phyloP scores from a whole-genome alignment of 78 protist genomes.

The Dictyostelium intermedium region DNA sequence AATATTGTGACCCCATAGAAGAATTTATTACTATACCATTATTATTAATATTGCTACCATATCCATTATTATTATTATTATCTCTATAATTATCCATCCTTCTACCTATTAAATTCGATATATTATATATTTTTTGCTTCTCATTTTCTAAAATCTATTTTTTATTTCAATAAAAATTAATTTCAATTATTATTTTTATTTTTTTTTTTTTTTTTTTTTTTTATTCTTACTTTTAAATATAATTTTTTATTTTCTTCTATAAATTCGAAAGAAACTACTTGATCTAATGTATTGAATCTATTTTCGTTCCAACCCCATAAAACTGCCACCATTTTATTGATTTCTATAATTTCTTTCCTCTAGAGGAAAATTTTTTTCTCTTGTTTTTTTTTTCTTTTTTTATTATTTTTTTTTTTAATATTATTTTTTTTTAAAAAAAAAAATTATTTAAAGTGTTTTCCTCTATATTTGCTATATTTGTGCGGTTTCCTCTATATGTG shows the following conservation, averaged over 20 bases:
- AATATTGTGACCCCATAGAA: background rate
- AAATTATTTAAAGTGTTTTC: background rate
- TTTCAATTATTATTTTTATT: background rate
- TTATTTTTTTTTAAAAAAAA: no score
- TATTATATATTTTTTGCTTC: background rate
- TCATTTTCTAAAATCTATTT: background rate
- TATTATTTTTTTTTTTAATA: no score
- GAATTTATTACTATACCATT: background rate
- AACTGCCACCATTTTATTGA: background rate
- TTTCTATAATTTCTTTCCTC: background rate
- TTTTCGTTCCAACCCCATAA: conserved; percentile 21
- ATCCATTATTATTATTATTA: background rate
- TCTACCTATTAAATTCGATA: conserved; percentile 8
- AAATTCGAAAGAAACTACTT: background rate
- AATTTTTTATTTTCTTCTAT: conserved; percentile 22
- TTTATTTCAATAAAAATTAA: background rate
- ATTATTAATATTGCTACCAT: background rate
- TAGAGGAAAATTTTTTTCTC: background rate
- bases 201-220: background rate
- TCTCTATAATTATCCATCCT: background rate
- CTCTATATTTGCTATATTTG: no score
- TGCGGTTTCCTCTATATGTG: background rate
- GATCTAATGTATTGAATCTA: background rate
- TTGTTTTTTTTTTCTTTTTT: background rate
- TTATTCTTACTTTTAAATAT: background rate